These are phyloP conservation scores for Garcia nutans DNA, from an alignment of 345 rosid species.

Conservation along the genomic window DNA sequence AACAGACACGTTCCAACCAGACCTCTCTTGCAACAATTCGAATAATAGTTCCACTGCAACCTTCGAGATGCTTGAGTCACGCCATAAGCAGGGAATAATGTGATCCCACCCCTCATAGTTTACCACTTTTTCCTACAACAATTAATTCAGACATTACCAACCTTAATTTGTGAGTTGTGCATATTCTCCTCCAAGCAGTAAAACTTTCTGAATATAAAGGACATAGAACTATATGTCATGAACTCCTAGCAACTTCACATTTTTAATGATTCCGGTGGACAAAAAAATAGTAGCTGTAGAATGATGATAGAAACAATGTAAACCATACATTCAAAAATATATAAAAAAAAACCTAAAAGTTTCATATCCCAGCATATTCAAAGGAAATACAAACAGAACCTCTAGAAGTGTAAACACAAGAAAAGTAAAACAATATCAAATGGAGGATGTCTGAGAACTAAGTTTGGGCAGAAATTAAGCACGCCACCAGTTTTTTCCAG, in stretches of 20 bases:
- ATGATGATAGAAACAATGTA: background rate
- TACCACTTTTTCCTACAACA: constrained; percentile 49
- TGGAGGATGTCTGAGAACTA: background rate
- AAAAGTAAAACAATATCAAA: background rate
- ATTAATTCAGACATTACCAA: constrained; percentile 4
- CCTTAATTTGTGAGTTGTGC: background rate
- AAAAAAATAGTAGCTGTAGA: background rate
- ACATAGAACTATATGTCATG: background rate
- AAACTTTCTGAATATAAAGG: background rate
- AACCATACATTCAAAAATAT: background rate
- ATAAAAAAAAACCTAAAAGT: background rate
- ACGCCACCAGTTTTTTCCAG: background rate
- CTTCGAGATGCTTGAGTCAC: constrained; percentile 50
- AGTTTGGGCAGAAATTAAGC: background rate
- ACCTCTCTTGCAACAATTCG: constrained; percentile 60
- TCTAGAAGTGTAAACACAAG: background rate
- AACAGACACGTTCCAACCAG: constrained; percentile 51
- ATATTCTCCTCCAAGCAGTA: background rate
- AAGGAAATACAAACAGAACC: background rate
- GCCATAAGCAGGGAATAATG: constrained; percentile 53
- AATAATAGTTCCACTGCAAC: constrained; percentile 57
- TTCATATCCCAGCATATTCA: background rate
- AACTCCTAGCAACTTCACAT: background rate
- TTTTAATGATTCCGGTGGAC: background rate
- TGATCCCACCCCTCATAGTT: constrained; percentile 53